phyloP scores from a whole-genome alignment of 2,329 filamentous ascomycete genomes.

The Colletotrichum kahawae region DNA sequence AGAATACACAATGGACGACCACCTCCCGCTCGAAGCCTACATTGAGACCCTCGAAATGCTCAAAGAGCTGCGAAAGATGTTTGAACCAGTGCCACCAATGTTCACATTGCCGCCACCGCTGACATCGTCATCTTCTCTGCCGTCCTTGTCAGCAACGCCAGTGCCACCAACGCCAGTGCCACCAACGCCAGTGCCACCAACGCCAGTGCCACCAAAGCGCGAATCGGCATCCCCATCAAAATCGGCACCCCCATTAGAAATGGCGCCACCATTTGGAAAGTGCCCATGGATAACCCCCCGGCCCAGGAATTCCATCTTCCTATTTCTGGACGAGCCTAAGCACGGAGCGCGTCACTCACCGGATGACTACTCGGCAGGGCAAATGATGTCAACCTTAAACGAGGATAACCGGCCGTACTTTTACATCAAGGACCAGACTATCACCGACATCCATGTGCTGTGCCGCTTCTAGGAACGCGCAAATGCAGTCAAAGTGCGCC shows the following conservation, averaged over 20 bases:
- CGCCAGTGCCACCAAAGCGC: not conserved
- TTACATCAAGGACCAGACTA: not conserved
- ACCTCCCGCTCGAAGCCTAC: too few relatives aligned
- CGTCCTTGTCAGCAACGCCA: not conserved
- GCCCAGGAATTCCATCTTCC: not conserved
- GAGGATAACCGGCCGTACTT: not conserved
- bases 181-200: not conserved
- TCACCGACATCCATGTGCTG: not conserved
- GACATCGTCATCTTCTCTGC: not conserved
- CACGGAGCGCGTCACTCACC: not conserved
- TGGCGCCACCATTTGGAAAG: not conserved
- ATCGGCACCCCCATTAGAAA: not conserved
- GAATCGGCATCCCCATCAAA: not conserved
- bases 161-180: not conserved
- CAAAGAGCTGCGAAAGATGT: too few relatives aligned
- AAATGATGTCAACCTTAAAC: not conserved
- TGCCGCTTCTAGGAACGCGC: not conserved
- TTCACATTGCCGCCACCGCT: too few relatives aligned
- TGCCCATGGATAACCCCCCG: not conserved
- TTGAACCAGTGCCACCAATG: too few relatives aligned
- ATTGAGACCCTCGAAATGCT: too few relatives aligned
- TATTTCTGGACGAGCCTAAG: not conserved
- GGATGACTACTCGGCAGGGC: not conserved
- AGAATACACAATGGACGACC: not conserved
- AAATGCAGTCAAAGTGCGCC: not conserved